Conservation (phyloP, 169 alveolate genomes). For the Babesia ovis region DNA sequence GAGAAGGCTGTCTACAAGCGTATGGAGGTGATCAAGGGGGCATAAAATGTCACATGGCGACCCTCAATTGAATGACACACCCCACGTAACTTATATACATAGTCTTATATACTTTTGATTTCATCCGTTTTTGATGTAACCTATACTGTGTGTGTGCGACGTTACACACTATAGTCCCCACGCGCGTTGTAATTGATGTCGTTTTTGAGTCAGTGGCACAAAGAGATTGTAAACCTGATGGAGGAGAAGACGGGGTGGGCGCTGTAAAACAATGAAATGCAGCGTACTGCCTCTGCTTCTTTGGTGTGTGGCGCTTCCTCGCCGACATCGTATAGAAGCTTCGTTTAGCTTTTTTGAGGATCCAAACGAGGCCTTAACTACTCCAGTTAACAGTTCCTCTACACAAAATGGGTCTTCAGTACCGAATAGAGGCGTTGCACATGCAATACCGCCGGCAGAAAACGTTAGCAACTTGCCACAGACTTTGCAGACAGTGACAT, state of each 20-base stretch:
- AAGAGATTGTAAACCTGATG: not conserved
- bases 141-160: not conserved
- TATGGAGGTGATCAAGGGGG: too few species aligned
- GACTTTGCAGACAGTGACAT: not conserved
- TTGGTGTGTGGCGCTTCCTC: conserved; percentile 6
- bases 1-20: too few species aligned
- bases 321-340: conserved; percentile 2
- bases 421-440: conserved; percentile 40
- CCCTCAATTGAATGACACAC: not conserved
- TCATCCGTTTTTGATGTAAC: not conserved
- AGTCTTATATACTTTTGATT: too few species aligned
- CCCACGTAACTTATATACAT: too few species aligned
- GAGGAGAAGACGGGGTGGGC: not conserved
- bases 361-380: not conserved
- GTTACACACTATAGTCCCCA: conserved; percentile 35
- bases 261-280: conserved; percentile 29
- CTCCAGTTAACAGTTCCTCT: not conserved
- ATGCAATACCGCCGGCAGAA: conserved; percentile 3
- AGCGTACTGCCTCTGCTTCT: conserved; percentile 1
- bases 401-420: conserved; percentile 1
- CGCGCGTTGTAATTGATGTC: conserved; percentile 9
- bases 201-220: not conserved
- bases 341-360: conserved; percentile 34
- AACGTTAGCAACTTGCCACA: not conserved
- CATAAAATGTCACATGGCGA: too few species aligned